Conservation (phyloP, 2,329 filamentous ascomycete species). For the Aspergillus sergii region DNA sequence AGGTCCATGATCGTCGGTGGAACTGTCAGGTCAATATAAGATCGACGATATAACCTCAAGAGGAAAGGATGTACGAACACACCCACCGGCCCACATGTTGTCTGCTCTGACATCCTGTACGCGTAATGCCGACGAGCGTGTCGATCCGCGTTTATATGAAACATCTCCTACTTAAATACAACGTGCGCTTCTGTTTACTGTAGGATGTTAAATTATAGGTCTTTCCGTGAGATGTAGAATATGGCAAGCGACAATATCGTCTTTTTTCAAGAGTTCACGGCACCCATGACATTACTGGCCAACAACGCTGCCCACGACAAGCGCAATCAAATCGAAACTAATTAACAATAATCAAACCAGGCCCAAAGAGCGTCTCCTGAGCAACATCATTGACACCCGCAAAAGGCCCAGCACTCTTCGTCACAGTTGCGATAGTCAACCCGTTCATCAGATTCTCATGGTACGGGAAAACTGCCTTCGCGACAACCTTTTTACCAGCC, state of each 20-base stretch:
- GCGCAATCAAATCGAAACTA: neutral
- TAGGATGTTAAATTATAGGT: neutral
- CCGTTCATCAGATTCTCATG: neutral
- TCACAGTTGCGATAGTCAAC: neutral
- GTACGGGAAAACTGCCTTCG: neutral
- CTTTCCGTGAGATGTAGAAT: no score
- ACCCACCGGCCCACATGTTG: neutral
- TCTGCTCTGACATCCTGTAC: slow-evolving; percentile 23
- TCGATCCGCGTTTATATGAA: neutral
- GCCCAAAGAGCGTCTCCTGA: neutral
- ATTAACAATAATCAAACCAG: neutral
- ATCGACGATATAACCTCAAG: neutral
- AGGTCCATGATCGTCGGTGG: slow-evolving; percentile 2
- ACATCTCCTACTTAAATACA: neutral
- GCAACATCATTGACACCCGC: neutral
- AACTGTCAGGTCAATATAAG: neutral
- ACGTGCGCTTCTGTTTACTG: neutral
- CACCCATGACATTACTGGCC: neutral
- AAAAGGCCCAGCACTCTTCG: neutral
- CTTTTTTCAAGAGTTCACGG: neutral
- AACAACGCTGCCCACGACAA: neutral
- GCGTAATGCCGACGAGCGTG: neutral
- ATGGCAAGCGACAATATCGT: neutral
- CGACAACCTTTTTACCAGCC: neutral
- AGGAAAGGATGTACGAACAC: slow-evolving; percentile 5